Evolutionary conservation across 2,329 filamentous ascomycete species (phyloP).

Genomic region (Clonostachys rhizophaga): DNA sequence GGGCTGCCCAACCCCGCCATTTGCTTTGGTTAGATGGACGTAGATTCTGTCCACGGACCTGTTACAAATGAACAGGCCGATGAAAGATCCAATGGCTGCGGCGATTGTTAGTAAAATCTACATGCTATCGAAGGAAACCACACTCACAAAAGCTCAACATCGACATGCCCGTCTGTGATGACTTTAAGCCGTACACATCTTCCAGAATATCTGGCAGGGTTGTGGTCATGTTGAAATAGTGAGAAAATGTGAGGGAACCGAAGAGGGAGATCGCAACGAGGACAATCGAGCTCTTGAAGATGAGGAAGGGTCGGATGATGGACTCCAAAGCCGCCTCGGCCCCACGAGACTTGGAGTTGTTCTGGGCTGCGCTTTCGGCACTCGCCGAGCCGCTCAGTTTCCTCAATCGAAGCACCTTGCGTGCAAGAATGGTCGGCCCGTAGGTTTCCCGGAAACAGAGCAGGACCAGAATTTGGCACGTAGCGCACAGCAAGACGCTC

Average conservation of each 20-base stretch:
- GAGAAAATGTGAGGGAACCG: conserved; percentile 42
- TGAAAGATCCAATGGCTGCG: conserved; percentile 37
- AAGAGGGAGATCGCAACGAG: conserved; percentile 43
- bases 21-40: conserved; percentile 27
- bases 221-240: conserved; percentile 48
- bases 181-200: conserved; percentile 40
- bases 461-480: conserved; percentile 46
- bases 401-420: not conserved
- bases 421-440: conserved; percentile 44
- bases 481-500: conserved; percentile 36
- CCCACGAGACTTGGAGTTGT: too few relatives aligned
- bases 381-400: not conserved
- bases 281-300: conserved; percentile 45
- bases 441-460: conserved; percentile 56
- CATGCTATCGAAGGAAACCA: not conserved
- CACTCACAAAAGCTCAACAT: not conserved
- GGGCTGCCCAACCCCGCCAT: conserved; percentile 34
- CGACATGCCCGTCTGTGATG: conserved; percentile 38
- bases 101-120: conserved; percentile 8
- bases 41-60: conserved; percentile 47
- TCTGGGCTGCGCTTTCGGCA: not conserved
- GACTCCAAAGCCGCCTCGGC: conserved; percentile 17
- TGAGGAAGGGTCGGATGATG: conserved; percentile 36
- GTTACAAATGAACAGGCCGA: conserved; percentile 46
- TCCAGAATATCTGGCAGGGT: conserved; percentile 46